Percentiles rank a stretch among this genome's conserved stretches.
Evolutionary conservation across 768 basidiomycete species (phyloP).

Genomic region (Termitomyces sp.): DNA sequence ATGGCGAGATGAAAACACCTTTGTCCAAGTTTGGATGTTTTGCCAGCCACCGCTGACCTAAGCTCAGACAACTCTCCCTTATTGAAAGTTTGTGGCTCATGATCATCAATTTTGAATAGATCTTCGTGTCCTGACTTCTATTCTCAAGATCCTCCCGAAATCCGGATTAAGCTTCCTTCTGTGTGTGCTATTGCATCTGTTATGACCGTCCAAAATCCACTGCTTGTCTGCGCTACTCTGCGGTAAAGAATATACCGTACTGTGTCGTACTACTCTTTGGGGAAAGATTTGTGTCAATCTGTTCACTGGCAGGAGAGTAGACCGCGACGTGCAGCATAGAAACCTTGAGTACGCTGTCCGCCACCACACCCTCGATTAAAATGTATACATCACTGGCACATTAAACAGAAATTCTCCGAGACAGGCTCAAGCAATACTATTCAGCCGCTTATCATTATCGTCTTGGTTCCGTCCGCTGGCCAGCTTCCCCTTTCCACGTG

Average conservation of each 20-base stretch:
- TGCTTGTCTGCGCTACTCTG: not conserved
- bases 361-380: not conserved
- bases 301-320: too few species aligned
- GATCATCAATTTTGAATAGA: not conserved
- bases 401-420: not conserved
- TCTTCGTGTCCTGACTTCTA: slow-evolving; percentile 7
- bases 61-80: not conserved
- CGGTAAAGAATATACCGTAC: not conserved
- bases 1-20: not conserved
- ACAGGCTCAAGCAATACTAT: not conserved
- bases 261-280: not conserved
- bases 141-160: slow-evolving; percentile 13
- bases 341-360: too few species aligned
- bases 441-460: slow-evolving; percentile 3
- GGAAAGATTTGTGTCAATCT: not conserved
- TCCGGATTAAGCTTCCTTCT: not conserved
- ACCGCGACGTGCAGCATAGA: not conserved
- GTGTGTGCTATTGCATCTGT: not conserved
- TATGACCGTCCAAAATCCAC: not conserved
- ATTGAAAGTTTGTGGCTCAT: not conserved
- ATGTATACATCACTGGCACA: not conserved
- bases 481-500: slow-evolving; percentile 2
- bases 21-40: not conserved
- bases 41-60: slow-evolving; percentile 1
- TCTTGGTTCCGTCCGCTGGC: slow-evolving; percentile 14